Percentiles rank a stretch among this genome's conserved stretches.
phyloP scores from a whole-genome alignment of 257 asterid genomes.

The Solanum medicagineum region DNA sequence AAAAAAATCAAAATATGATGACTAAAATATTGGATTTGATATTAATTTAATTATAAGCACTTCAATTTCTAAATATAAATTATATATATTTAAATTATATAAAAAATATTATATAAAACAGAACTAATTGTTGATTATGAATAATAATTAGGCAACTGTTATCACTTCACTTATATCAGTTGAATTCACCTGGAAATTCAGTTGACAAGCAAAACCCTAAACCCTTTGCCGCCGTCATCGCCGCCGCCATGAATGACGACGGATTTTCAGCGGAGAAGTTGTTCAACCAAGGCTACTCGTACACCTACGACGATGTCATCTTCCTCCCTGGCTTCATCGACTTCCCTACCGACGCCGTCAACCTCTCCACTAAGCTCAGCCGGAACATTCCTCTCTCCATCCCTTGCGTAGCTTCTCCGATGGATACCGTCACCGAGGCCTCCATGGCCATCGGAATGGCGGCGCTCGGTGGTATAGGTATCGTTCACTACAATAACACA shows the following conservation, averaged over 20 bases:
- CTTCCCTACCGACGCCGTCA: conserved; percentile 69
- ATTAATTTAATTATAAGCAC: no score
- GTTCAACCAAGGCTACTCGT: conserved; percentile 82
- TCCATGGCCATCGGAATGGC: conserved; percentile 94
- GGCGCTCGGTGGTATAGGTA: conserved; percentile 61
- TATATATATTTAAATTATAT: no score
- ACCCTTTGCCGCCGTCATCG: not conserved
- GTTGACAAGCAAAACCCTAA: not conserved
- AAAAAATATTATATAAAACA: no score
- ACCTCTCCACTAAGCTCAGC: conserved; percentile 63
- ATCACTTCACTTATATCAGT: not conserved
- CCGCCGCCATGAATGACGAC: conserved; percentile 21
- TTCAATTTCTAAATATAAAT: no score
- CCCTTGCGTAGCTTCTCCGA: conserved; percentile 87
- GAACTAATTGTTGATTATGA: no score
- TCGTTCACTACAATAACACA: conserved; percentile 59
- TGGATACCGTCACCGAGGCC: conserved; percentile 90
- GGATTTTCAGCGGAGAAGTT: conserved; percentile 55
- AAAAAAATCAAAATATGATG: no score
- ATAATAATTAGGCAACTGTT: no score
- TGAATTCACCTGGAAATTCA: not conserved
- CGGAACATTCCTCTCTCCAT: conserved; percentile 47
- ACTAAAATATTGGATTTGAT: no score
- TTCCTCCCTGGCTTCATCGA: conserved; percentile 92
- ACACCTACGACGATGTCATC: conserved; percentile 87